Evolutionary conservation across 768 basidiomycete genomes (phyloP), one percentile per base, ranked within the genome.

Genomic region (Mycena pura): DNA sequence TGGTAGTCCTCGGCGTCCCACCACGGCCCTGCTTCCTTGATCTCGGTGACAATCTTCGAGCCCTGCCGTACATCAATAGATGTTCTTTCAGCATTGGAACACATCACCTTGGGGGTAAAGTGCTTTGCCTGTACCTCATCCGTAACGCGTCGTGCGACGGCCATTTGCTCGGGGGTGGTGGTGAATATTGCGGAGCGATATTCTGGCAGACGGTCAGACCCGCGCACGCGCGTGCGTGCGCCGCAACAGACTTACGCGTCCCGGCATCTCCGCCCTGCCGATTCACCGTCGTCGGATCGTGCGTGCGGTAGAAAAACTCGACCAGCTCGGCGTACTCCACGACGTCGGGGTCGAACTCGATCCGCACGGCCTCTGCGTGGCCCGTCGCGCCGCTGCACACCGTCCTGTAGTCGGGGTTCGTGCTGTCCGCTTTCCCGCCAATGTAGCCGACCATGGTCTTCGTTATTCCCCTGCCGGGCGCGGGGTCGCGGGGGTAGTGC

Each of bases 131-230:
- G 87, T 1, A 93, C 84, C 68, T 91, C 86, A 17, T 80, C 78
- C 6, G 86, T 89, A 5, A 92, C 85, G 41, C 83, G 78, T 65
- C 80, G 74, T 7, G 90, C 92, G 54, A 84, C 80, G 34, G 76
- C 69, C 25, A 73, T 75, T 71, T 93, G 91, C 68, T 89, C 88
- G 2, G 80, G 78, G 0, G 82, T 78, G 57, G 84, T 74, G 31
- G 81, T 84, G 69, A 91, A 92, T 65, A 93, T 91, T n/a, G 83
- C 88, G 2, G 89, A 89, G 25, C 91, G 88, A 73, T 93, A 93
- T 70, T 92, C 88, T 86, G 70, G 11, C 13, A 2, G 11, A 28
- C 8, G 36, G n/a, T 60, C 36, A 27, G 24, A n/a, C n/a, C n/a
- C n/a, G n/a, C n/a, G n/a, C n/a, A n/a, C n/a, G n/a, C n/a, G n/a